These are phyloP conservation scores for Tetrapisispora nanseiensis DNA, from an alignment of 805 yeast genomes.

Conservation along the genomic window DNA sequence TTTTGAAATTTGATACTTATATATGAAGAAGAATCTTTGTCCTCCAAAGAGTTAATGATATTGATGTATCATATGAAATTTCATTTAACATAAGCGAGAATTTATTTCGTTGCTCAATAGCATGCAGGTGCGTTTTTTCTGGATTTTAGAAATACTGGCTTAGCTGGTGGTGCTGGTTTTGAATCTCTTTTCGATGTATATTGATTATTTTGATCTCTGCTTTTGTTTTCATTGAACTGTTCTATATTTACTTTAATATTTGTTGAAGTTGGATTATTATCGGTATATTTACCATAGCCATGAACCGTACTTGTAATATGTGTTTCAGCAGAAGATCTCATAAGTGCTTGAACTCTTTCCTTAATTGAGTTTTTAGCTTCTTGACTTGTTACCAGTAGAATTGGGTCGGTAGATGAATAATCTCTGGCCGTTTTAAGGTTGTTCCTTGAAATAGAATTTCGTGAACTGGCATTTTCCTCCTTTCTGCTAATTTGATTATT, in stretches of 20 bases:
- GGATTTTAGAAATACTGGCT: neutral
- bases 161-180: neutral
- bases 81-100: too few relatives aligned
- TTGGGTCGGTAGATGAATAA: slow-evolving; percentile 4
- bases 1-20: too few relatives aligned
- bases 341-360: slow-evolving; percentile 41
- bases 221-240: neutral
- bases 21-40: too few relatives aligned
- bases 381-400: slow-evolving; percentile 2
- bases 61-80: too few relatives aligned
- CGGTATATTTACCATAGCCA: slow-evolving; percentile 77
- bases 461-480: neutral
- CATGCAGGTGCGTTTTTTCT: neutral
- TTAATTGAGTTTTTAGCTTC: slow-evolving; percentile 36
- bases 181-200: neutral
- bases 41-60: too few relatives aligned
- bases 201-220: neutral
- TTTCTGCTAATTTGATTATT: neutral
- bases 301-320: slow-evolving; percentile 51
- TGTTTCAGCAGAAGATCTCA: slow-evolving; percentile 23
- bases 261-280: slow-evolving; percentile 8
- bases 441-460: neutral
- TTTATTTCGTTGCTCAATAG: too few relatives aligned
- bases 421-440: slow-evolving; percentile 3
- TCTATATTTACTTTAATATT: neutral